phyloP scores from a whole-genome alignment of 2,329 filamentous ascomycete species.

The Penicillium sp. region DNA sequence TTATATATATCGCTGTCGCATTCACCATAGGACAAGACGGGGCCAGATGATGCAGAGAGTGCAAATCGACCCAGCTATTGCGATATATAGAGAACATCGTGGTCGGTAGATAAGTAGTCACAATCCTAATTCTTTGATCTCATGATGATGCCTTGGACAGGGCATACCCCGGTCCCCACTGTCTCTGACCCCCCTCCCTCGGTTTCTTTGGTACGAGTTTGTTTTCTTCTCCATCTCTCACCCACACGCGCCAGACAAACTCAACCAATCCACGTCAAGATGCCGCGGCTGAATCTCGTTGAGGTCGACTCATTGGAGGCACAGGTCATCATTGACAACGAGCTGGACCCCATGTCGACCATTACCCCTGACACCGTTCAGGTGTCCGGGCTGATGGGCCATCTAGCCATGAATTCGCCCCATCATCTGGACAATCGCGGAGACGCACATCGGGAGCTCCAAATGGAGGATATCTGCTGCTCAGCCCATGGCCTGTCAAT shows the following conservation, averaged over 20 bases:
- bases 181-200: not conserved
- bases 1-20: too few species aligned
- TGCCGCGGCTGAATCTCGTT: conserved; percentile 31
- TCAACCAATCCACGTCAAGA: not conserved
- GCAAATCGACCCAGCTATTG: not conserved
- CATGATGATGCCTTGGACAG: conserved; percentile 1
- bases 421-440: conserved; percentile 44
- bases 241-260: not conserved
- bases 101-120: too few species aligned
- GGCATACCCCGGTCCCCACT: not conserved
- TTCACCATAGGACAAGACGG: too few species aligned
- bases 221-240: not conserved
- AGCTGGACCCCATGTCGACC: conserved; percentile 59
- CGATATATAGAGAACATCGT: not conserved
- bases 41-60: too few species aligned
- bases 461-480: conserved; percentile 58
- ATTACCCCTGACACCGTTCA: conserved; percentile 50
- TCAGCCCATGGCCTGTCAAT: conserved; percentile 61
- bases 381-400: conserved; percentile 49
- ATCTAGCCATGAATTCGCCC: conserved; percentile 45
- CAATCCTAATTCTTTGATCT: not conserved
- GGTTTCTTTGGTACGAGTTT: not conserved
- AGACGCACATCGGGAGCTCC: conserved; percentile 50
- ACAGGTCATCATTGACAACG: conserved; percentile 59
- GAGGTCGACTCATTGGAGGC: conserved; percentile 56